Evolutionary conservation across 305 asterid genomes (phyloP).

Genomic region (Solanum hybrid): DNA sequence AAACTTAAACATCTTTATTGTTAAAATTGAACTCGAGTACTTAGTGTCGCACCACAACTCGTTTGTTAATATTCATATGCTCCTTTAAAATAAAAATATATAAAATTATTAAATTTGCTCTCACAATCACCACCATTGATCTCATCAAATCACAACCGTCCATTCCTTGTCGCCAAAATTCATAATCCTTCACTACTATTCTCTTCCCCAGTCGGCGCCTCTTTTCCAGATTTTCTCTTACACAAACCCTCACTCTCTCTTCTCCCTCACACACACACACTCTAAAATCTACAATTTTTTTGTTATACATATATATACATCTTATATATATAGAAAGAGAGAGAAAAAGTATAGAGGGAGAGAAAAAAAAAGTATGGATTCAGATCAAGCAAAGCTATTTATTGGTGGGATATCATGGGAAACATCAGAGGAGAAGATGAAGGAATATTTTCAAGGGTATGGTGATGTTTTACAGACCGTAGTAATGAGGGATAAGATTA

Average conservation of each 20-base stretch:
- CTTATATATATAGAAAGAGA: neutral
- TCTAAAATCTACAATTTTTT: neutral
- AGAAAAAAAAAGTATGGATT: constrained; percentile 38
- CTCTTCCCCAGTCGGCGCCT: neutral
- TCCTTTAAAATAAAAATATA: neutral
- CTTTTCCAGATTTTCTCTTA: neutral
- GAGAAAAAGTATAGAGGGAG: constrained; percentile 21
- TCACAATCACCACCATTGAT: neutral
- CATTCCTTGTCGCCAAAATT: neutral
- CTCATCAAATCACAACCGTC: neutral
- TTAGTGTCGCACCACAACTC: neutral
- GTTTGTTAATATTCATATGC: neutral
- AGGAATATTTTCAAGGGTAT: constrained; percentile 56
- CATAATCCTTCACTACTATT: neutral
- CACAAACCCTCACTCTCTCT: neutral
- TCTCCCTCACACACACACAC: neutral
- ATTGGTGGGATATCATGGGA: constrained; percentile 95
- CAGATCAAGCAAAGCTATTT: constrained; percentile 84
- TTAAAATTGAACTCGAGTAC: neutral
- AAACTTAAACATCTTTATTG: too few species aligned
- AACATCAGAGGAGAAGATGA: constrained; percentile 65
- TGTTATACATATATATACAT: neutral
- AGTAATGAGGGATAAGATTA: constrained; percentile 63
- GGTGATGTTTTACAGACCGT: constrained; percentile 75
- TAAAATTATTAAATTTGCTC: neutral